Base-by-base conservation (phyloP, 345 rosid genomes). In the Murraya paniculata region DNA sequence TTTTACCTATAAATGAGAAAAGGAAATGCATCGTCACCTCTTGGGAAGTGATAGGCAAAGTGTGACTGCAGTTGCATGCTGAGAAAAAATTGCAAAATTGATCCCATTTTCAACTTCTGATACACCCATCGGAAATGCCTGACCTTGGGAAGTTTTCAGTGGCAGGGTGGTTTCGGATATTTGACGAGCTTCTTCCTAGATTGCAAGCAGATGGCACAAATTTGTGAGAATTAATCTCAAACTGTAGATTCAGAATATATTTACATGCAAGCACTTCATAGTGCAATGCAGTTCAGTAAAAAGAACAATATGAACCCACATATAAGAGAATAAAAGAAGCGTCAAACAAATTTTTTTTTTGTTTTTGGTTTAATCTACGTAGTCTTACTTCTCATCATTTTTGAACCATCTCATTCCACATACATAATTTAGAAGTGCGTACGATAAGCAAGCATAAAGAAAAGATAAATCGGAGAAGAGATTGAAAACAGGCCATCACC, bases 41-140 rank as follows among this genome's bases (percentile, higher is more conserved):
- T 75, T 80, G 4, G 93, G 90, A 81, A 93, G 90, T 76, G 90
- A 89, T 56, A 95, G 81, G 81, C 97, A 93, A 59, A 95, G 93
- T 22, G 91, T 88, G 41, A 95, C 92, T 66, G 98, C 84, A 77
- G 90, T 88, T 9, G 98, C 97, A 78, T 92, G 88, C 83, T 90
- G 97, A 27, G 96, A 93, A 84, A 92, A 95, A 64, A 93, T 79
- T 64, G 98, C 87, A 86, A 95, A 95, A 72, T 93, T 95, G 84
- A 91, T 88, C 77, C 99, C 96, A 7, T 83, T 89, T 22, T 89
- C 89, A 65, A 87, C 88, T 90, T 91, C 88, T 3, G 98, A 90
- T 13, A 88, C 94, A 25, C 99, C 99, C 16, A 95, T 79, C 39
- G 97, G 99, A 86, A 84, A 90, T 48, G 87, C 81, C 84, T 90